Conservation (phyloP, 768 basidiomycete genomes). For the Rhizopogon roseolus region DNA sequence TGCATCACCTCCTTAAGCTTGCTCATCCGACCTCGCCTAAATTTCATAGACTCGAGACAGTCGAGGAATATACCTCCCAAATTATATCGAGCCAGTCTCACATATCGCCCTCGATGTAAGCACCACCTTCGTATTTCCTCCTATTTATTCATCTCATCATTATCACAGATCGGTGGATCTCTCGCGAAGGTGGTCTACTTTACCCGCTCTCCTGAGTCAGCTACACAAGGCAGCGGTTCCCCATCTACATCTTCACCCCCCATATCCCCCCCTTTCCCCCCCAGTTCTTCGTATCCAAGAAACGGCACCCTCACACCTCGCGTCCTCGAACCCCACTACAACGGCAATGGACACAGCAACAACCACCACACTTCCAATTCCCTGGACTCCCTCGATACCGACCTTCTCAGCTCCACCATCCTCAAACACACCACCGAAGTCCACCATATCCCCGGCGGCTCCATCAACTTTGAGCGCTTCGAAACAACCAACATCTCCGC, state of each 20-base stretch:
- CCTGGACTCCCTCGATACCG: slow-evolving; percentile 30
- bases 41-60: slow-evolving; percentile 79
- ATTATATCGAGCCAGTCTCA: slow-evolving; percentile 95
- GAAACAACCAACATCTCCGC: slow-evolving; percentile 85
- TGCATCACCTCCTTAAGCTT: not conserved
- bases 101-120: slow-evolving; percentile 97
- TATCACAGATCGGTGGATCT: slow-evolving; percentile 85
- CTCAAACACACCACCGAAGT: slow-evolving; percentile 55
- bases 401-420: slow-evolving; percentile 55
- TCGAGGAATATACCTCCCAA: slow-evolving; percentile 94
- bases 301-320: slow-evolving; percentile 83
- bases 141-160: not conserved
- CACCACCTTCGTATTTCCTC: slow-evolving; percentile 12
- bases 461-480: slow-evolving; percentile 96
- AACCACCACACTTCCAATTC: slow-evolving; percentile 20
- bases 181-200: slow-evolving; percentile 98
- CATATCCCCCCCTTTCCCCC: slow-evolving; percentile 20
- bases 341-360: slow-evolving; percentile 18
- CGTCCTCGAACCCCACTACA: slow-evolving; percentile 52
- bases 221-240: slow-evolving; percentile 51
- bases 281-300: slow-evolving; percentile 30
- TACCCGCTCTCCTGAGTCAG: slow-evolving; percentile 85
- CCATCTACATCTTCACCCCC: slow-evolving; percentile 21
- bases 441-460: slow-evolving; percentile 89
- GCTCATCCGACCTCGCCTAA: slow-evolving; percentile 4